Conservation (phyloP, 345 rosid genomes). For the Durio zibethinus region DNA sequence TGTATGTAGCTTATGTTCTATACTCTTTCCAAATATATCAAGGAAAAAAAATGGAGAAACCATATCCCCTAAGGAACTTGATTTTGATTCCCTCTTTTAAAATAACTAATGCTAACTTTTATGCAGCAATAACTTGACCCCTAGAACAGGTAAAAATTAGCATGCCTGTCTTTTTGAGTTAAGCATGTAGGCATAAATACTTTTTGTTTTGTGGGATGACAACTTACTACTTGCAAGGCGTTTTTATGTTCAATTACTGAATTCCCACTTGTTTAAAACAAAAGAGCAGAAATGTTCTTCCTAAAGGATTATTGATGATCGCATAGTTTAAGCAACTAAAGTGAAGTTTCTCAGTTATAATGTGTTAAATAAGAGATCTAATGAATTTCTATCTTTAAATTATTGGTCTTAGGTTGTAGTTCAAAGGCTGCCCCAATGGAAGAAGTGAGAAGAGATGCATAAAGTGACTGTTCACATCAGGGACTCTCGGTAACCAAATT, state of each 20-base stretch:
- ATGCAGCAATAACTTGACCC: neutral
- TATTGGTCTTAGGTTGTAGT: conserved; percentile 59
- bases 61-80: neutral
- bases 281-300: neutral
- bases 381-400: neutral
- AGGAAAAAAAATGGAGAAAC: neutral
- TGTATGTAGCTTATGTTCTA: neutral
- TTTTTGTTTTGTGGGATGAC: neutral
- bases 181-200: neutral
- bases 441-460: conserved; percentile 43
- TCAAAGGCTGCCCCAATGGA: conserved; percentile 88
- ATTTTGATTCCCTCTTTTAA: neutral
- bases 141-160: neutral
- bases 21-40: neutral
- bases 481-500: neutral
- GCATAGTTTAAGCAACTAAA: neutral
- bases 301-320: neutral
- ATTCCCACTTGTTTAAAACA: neutral
- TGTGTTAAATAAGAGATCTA: neutral
- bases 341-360: neutral
- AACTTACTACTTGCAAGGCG: too few species aligned
- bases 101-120: too few species aligned
- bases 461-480: neutral
- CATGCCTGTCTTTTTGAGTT: neutral
- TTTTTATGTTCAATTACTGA: too few species aligned